Conservation (phyloP, 352 stramenopile species). For the Phytopythium litorale region DNA sequence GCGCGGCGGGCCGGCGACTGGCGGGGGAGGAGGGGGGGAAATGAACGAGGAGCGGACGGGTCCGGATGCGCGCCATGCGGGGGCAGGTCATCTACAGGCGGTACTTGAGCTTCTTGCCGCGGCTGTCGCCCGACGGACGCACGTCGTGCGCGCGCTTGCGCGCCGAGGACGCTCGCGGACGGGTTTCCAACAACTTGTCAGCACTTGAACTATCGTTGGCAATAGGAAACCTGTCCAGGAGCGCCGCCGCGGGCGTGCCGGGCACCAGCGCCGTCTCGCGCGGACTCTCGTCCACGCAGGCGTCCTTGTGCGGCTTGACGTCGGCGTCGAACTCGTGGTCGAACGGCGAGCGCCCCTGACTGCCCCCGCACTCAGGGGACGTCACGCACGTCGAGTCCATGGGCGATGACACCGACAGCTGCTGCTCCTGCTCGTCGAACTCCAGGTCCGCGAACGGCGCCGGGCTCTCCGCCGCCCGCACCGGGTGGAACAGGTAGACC, state of each 20-base stretch:
- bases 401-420: constrained; percentile 35
- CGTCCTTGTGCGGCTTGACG: constrained; percentile 44
- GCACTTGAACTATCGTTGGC: constrained; percentile 74
- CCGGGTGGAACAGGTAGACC: constrained; percentile 68
- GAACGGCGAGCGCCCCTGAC: constrained; percentile 62
- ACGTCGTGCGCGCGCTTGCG: constrained; percentile 46
- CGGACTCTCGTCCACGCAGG: constrained; percentile 42
- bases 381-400: constrained; percentile 76
- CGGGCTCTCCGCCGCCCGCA: constrained; percentile 49
- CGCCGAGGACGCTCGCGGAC: constrained; percentile 19
- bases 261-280: constrained; percentile 42
- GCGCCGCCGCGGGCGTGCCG: constrained; percentile 17
- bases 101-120: constrained; percentile 59
- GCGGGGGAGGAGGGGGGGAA: constrained; percentile 7
- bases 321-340: constrained; percentile 77
- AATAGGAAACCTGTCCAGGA: constrained; percentile 51
- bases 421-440: constrained; percentile 40
- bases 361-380: constrained; percentile 67
- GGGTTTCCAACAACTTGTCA: constrained; percentile 64
- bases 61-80: constrained; percentile 16
- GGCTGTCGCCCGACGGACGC: constrained; percentile 24
- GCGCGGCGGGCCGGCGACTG: constrained; percentile 12
- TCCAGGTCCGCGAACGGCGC: constrained; percentile 36
- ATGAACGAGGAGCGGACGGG: constrained; percentile 9
- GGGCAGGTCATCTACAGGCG: constrained; percentile 41